Evolutionary conservation across 139 green algal species (phyloP).

Genomic region (Spirogloea muscicola): DNA sequence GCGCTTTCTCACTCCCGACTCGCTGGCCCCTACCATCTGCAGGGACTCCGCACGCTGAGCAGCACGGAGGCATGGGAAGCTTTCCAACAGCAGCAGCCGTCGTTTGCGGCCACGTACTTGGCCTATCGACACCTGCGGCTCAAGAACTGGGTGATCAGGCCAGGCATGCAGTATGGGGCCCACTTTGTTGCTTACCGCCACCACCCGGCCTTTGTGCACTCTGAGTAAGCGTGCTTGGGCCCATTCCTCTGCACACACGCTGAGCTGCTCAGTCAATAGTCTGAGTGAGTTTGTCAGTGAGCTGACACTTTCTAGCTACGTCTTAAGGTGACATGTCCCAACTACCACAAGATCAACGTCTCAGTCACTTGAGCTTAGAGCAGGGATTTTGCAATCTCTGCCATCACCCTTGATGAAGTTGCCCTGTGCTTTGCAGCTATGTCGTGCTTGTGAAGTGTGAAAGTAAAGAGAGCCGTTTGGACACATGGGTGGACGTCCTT

Average conservation of each 20-base stretch:
- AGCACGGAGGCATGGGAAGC: no score
- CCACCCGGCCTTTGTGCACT: constrained; percentile 28
- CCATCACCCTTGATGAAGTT: not conserved
- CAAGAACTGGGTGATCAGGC: constrained; percentile 19
- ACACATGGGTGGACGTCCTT: constrained; percentile 7
- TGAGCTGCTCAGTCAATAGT: not conserved
- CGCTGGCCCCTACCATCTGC: no score
- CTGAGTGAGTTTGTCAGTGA: not conserved
- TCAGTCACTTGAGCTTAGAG: not conserved
- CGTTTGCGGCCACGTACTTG: constrained; percentile 1
- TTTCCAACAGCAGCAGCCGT: not conserved
- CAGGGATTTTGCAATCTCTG: not conserved
- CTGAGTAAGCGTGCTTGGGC: constrained; percentile 17
- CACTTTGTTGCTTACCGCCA: constrained; percentile 17
- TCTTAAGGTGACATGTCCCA: not conserved
- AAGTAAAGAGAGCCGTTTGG: not conserved
- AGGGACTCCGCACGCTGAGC: no score
- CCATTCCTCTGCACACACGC: not conserved
- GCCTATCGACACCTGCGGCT: constrained; percentile 12
- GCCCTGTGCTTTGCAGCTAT: constrained; percentile 1
- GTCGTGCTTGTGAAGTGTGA: constrained; percentile 5
- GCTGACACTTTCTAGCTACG: not conserved
- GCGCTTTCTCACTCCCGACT: no score
- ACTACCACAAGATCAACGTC: not conserved
- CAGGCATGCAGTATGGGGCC: constrained; percentile 23